Evolutionary conservation across 805 yeast species (phyloP).

Genomic region (Yarrowia divulgata): DNA sequence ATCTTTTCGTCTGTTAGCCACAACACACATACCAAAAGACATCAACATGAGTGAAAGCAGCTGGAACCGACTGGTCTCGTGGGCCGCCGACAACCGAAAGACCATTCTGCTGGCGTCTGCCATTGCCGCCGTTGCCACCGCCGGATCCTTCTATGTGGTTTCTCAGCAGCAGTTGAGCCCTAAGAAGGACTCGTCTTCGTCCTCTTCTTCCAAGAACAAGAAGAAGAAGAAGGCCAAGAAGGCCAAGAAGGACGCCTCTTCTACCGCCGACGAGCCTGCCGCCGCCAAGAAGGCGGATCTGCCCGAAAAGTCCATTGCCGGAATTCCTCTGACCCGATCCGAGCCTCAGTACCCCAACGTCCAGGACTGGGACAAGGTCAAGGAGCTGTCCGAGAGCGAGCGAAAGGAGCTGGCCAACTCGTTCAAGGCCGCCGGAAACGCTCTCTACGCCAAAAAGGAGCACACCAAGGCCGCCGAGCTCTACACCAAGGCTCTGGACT

Average conservation of each 20-base stretch:
- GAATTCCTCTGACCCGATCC: slow-evolving; percentile 39
- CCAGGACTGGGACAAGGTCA: slow-evolving; percentile 45
- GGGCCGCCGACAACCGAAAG: slow-evolving; percentile 39
- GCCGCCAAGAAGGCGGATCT: slow-evolving; percentile 38
- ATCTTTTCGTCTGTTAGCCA: not conserved
- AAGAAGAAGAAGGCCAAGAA: slow-evolving; percentile 49
- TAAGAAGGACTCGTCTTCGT: slow-evolving; percentile 40
- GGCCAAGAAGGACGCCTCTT: slow-evolving; percentile 39
- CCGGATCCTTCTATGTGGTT: slow-evolving; percentile 38
- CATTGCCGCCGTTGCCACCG: slow-evolving; percentile 37
- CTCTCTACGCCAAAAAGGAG: slow-evolving; percentile 71
- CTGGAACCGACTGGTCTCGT: slow-evolving; percentile 37
- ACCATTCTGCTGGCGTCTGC: slow-evolving; percentile 17
- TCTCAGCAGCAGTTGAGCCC: slow-evolving; percentile 61
- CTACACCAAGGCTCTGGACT: slow-evolving; percentile 77
- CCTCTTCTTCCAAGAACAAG: slow-evolving; percentile 58
- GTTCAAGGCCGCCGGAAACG: slow-evolving; percentile 90
- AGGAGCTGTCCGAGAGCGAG: slow-evolving; percentile 44
- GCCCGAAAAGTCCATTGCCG: slow-evolving; percentile 41
- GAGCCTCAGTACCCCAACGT: slow-evolving; percentile 51
- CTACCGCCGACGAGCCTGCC: slow-evolving; percentile 2
- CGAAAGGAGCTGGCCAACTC: slow-evolving; percentile 66
- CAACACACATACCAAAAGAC: not conserved
- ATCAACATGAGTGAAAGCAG: slow-evolving; percentile 34
- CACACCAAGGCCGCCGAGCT: slow-evolving; percentile 77